These are phyloP conservation scores for Candida gigantensis DNA, from an alignment of 1,139 yeast genomes.

Conservation along the genomic window DNA sequence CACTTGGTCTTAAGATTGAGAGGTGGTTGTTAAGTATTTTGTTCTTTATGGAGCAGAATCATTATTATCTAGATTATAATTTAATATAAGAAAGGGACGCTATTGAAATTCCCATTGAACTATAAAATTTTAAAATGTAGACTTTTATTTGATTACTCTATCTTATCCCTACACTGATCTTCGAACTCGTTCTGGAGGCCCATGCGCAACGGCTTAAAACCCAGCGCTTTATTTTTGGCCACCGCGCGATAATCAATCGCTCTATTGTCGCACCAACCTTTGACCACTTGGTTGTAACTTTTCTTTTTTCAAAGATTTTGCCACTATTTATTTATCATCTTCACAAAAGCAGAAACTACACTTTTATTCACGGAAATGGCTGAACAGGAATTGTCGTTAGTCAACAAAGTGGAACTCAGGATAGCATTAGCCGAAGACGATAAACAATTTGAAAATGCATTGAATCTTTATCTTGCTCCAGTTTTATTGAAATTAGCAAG, in stretches of 20 bases:
- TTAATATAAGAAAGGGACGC: background rate
- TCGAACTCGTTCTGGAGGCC: too few species aligned
- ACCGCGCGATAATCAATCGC: too few species aligned
- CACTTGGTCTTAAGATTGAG: constrained; percentile 58
- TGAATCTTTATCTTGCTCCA: constrained; percentile 73
- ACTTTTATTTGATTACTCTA: too few species aligned
- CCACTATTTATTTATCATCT: constrained; percentile 6
- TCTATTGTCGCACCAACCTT: too few species aligned
- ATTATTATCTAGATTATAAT: background rate
- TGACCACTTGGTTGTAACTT: too few species aligned
- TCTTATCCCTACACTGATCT: too few species aligned
- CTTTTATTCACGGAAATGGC: constrained; percentile 26
- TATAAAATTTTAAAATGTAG: too few species aligned
- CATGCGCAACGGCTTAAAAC: too few species aligned
- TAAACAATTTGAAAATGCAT: constrained; percentile 58
- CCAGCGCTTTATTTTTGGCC: too few species aligned
- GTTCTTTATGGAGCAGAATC: constrained; percentile 18
- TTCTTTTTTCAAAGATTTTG: constrained; percentile 6
- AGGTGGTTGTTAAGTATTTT: constrained; percentile 69
- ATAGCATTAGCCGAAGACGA: constrained; percentile 77
- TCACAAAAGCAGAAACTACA: constrained; percentile 1
- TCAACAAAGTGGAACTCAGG: constrained; percentile 79
- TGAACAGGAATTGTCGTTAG: constrained; percentile 56
- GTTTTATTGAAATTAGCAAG: constrained; percentile 77
- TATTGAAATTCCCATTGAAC: too few species aligned